Conservation (phyloP, 2,329 filamentous ascomycete genomes). For the Apiospora marii region DNA sequence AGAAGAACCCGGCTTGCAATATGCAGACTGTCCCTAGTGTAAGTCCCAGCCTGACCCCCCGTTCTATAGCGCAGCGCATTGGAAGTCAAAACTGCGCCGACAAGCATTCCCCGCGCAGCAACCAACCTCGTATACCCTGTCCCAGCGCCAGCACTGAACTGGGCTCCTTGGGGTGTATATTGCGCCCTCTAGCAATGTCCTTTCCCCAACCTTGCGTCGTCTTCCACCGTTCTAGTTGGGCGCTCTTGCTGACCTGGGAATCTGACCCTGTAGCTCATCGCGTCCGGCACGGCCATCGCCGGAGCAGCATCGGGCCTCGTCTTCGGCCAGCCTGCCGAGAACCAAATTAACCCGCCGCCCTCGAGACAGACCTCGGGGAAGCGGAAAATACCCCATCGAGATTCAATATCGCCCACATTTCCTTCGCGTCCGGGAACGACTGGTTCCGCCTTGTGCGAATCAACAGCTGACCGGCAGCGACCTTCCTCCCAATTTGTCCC, state of each 20-base stretch:
- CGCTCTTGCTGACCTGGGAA: background rate
- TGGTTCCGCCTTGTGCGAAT: conserved; percentile 44
- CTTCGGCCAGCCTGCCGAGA: conserved; percentile 62
- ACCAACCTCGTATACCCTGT: conserved; percentile 2
- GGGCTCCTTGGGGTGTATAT: background rate
- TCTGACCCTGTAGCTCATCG: conserved; percentile 60
- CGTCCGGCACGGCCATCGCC: conserved; percentile 67
- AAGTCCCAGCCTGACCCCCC: conserved; percentile 43
- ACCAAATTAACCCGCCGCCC: conserved; percentile 40
- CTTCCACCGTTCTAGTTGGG: background rate
- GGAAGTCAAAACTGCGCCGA: background rate
- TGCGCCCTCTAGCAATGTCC: background rate
- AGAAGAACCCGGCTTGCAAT: conserved; percentile 46
- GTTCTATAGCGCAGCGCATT: conserved; percentile 17
- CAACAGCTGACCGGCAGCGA: conserved; percentile 34
- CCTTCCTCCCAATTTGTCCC: conserved; percentile 21
- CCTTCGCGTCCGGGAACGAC: conserved; percentile 53
- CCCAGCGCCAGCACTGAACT: background rate
- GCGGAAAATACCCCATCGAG: conserved; percentile 45
- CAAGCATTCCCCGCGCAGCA: background rate
- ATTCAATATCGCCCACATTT: conserved; percentile 40
- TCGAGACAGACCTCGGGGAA: conserved; percentile 41
- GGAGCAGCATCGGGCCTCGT: conserved; percentile 66
- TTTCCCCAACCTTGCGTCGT: background rate
- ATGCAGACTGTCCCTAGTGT: conserved; percentile 65